Conservation (phyloP, 176 grass and related monocot genomes). For the Panicum miliaceum region DNA sequence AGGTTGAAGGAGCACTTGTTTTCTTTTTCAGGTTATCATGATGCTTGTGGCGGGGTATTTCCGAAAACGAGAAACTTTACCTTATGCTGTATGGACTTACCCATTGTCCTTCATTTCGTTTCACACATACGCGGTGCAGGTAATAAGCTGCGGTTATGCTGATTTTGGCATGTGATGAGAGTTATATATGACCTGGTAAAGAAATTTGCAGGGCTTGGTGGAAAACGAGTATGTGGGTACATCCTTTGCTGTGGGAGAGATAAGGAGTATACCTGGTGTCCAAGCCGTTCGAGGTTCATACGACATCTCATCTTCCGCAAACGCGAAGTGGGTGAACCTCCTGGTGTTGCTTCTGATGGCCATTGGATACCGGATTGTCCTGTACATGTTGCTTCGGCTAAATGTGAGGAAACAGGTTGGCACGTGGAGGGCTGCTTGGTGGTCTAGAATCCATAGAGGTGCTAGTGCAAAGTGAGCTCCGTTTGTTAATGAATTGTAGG, state of each 20-base stretch:
- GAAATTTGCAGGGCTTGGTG: constrained; percentile 65
- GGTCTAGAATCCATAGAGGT: constrained; percentile 43
- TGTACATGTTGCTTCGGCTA: constrained; percentile 69
- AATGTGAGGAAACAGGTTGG: constrained; percentile 52
- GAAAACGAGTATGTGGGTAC: constrained; percentile 92
- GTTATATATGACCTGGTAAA: not conserved
- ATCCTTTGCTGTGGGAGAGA: constrained; percentile 83
- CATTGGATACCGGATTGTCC: constrained; percentile 58
- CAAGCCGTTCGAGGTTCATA: constrained; percentile 87
- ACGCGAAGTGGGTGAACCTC: constrained; percentile 80
- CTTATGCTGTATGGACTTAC: constrained; percentile 72
- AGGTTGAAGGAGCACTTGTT: not conserved
- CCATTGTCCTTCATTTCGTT: constrained; percentile 79
- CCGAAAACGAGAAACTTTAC: constrained; percentile 60
- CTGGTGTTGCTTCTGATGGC: constrained; percentile 79
- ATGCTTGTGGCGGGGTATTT: constrained; percentile 96
- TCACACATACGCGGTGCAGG: constrained; percentile 80
- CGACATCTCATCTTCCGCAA: constrained; percentile 65
- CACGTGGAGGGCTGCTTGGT: constrained; percentile 50
- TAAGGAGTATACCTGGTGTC: constrained; percentile 79
- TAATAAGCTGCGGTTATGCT: not conserved
- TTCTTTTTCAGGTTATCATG: constrained; percentile 64
- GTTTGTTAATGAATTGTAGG: not conserved
- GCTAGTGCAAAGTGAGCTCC: constrained; percentile 41
- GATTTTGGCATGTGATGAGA: not conserved